Base-by-base conservation (phyloP, 768 basidiomycete species). In the Lactifluus rugatus region DNA sequence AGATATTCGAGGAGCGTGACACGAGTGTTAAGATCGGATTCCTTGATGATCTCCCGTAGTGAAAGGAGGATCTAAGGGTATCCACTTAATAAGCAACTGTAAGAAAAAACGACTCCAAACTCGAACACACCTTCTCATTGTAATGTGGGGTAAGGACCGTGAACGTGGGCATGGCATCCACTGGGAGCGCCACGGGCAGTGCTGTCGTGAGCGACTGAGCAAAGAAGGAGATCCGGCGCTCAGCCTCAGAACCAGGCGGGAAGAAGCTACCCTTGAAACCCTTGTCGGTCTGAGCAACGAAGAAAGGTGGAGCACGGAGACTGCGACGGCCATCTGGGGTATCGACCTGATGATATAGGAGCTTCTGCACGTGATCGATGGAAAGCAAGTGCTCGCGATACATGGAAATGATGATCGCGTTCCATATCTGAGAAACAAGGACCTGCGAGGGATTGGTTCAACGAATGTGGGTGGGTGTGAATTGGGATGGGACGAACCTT, bases 81-180 rank as follows among this genome's bases (percentile, higher is more conserved):
- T 26, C 19, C 10, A 3, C 4, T 17, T 10, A 10, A 25, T 16
- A 42, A 44, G 13, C 2, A 13, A 48, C 8, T 6, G 13, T 2
- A 39, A 6, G 6, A 7, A 3, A 37, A 25, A 19, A 36, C n/a
- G 23, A 11, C 5, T 17, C 21, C 25, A 2, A 2, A 8, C 16
- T 16, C 3, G 3, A 5, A 62, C 77, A 10, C 45, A 87, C 87
- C 83, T 99, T 99, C 73, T 99, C 96, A 60, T 88, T 96, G 71
- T 99, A 99, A 73, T 99, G 96, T 14, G 96, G 96, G 0, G 93
- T 96, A 54, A 99, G 76, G 23, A 99, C 94, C 46, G 96, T 98
- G 78, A 99, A 99, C 0, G 95, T 97, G 2, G 96, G 96, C 96
- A 99, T 98, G n/a, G 93, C 90, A 70, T 98, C 94, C 44, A 99